Evolutionary conservation across 2,329 filamentous ascomycete species (phyloP).

Genomic region (Sclerotinia nivalis): DNA sequence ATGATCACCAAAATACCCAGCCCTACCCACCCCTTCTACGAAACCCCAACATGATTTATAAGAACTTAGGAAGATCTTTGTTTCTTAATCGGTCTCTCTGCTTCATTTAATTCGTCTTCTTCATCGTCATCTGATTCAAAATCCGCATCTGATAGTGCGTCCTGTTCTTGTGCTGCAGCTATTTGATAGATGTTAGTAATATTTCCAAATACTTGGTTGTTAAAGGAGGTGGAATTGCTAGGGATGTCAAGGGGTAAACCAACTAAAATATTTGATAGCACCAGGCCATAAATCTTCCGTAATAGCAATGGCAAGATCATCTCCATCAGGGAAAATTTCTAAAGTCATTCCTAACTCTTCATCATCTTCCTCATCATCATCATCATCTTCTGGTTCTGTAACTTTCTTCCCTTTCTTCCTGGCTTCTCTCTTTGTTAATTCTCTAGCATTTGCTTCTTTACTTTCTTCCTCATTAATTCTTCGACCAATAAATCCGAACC

Average conservation of each 20-base stretch:
- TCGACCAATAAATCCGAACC: slow-evolving; percentile 77
- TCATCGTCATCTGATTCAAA: slow-evolving; percentile 65
- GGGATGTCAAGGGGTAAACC: slow-evolving; percentile 40
- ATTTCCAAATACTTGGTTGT: not conserved
- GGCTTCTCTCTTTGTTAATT: slow-evolving; percentile 50
- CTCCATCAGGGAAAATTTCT: slow-evolving; percentile 86
- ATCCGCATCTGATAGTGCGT: slow-evolving; percentile 66
- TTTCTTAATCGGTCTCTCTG: slow-evolving; percentile 10
- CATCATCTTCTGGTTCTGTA: slow-evolving; percentile 42
- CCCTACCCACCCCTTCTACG: no score
- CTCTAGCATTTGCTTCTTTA: slow-evolving; percentile 58
- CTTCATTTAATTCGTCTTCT: slow-evolving; percentile 36
- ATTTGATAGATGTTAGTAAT: slow-evolving; percentile 43
- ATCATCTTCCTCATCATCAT: slow-evolving; percentile 54
- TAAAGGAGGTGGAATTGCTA: slow-evolving; percentile 13
- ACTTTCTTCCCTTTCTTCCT: slow-evolving; percentile 44
- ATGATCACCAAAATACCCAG: no score
- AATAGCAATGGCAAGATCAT: slow-evolving; percentile 77
- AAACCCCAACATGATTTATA: not conserved
- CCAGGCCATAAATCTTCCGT: slow-evolving; percentile 87
- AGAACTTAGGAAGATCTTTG: slow-evolving; percentile 7
- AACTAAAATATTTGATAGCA: slow-evolving; percentile 90
- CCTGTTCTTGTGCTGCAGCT: slow-evolving; percentile 71
- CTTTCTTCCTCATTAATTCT: slow-evolving; percentile 74
- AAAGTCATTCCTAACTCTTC: slow-evolving; percentile 66